phyloP scores from a whole-genome alignment of 345 rosid genomes.

The Brassica juncea region DNA sequence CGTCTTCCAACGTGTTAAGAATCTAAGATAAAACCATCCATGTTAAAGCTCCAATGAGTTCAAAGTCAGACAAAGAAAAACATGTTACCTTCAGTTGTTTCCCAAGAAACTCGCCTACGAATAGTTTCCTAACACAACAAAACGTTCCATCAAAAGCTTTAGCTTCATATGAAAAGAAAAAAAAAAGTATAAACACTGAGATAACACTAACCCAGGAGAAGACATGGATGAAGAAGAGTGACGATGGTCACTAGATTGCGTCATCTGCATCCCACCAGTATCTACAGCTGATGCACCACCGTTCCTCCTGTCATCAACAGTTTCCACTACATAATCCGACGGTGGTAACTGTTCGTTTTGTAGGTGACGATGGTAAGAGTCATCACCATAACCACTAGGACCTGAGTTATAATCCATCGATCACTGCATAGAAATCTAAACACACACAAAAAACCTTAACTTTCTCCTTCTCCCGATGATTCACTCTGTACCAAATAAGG shows the following conservation, averaged over 20 bases:
- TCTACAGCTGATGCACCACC: conserved; percentile 23
- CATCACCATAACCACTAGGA: conserved; percentile 30
- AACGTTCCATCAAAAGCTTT: conserved; percentile 19
- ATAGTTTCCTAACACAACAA: conserved; percentile 56
- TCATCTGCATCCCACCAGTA: conserved; percentile 36
- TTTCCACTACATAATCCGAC: conserved; percentile 32
- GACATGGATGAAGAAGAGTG: conserved; percentile 34
- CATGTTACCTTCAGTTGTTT: conserved; percentile 52
- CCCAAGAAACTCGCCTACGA: conserved; percentile 70
- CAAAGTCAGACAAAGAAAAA: conserved; percentile 9
- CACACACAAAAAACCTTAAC: conserved; percentile 1
- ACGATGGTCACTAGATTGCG: conserved; percentile 34
- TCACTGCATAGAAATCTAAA: conserved; percentile 22
- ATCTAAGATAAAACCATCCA: neutral
- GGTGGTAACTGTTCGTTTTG: conserved; percentile 24
- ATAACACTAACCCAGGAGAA: conserved; percentile 42
- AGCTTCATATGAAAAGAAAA: neutral
- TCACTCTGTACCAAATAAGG: too few relatives aligned
- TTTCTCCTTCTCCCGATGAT: conserved; percentile 16
- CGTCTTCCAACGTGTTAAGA: conserved; percentile 16
- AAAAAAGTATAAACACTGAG: neutral
- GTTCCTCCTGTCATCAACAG: conserved; percentile 27
- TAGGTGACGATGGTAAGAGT: conserved; percentile 11
- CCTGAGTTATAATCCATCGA: conserved; percentile 40
- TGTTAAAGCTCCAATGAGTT: neutral